Percentiles rank a stretch among this genome's conserved stretches.
phyloP scores from a whole-genome alignment of 2,329 filamentous ascomycete genomes.

The Gremmenia infestans region DNA sequence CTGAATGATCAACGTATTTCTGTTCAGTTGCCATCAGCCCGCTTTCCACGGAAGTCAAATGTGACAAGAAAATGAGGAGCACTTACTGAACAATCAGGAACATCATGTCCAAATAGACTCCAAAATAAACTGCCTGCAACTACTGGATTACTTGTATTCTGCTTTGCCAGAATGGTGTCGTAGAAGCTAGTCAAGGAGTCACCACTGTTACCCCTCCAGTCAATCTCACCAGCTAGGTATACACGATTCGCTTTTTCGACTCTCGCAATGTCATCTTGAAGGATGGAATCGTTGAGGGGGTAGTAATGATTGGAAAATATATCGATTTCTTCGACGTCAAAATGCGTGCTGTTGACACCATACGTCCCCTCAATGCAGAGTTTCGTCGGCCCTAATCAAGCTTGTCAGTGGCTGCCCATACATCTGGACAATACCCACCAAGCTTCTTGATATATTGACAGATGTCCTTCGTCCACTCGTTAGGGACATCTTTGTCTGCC shows the following conservation, averaged over 20 bases:
- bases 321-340: conserved; percentile 40
- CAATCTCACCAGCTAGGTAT: conserved; percentile 44
- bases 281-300: conserved; percentile 36
- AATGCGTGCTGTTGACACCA: conserved; percentile 41
- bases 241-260: conserved; percentile 35
- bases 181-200: conserved; percentile 38
- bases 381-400: conserved; percentile 37
- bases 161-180: conserved; percentile 35
- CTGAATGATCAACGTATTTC: conserved; percentile 40
- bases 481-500: conserved; percentile 41
- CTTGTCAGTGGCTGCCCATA: no score
- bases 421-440: not conserved
- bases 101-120: conserved; percentile 42
- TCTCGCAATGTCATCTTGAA: conserved; percentile 35
- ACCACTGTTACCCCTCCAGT: conserved; percentile 36
- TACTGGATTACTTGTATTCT: conserved; percentile 21
- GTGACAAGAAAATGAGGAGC: not conserved
- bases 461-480: conserved; percentile 40
- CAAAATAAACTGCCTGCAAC: conserved; percentile 41
- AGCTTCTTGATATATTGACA: conserved; percentile 36
- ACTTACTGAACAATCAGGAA: conserved; percentile 39
- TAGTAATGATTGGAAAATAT: conserved; percentile 46
- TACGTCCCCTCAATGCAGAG: conserved; percentile 44
- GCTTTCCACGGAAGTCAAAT: no score
- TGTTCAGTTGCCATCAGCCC: conserved; percentile 12